Base-by-base conservation (phyloP, 129 eudicot species). In the Ambrosia trifida region DNA sequence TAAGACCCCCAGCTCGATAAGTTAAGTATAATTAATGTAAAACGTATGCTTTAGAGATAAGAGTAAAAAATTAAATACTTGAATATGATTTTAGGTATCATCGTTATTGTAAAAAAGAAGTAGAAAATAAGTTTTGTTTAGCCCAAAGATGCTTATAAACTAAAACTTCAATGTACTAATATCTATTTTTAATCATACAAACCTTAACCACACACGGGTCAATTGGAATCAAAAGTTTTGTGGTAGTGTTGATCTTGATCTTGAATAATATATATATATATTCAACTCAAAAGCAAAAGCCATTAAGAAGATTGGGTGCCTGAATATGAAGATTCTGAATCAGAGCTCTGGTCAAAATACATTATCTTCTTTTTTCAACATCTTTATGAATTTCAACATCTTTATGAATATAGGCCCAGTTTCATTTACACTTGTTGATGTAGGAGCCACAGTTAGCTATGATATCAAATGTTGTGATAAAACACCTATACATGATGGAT, bases 401-500 rank as follows among this genome's bases (percentile, higher is more conserved):
- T 64, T 74, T 65, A 65, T 28, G 20, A 73, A 73, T n/a, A n/a
- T 52, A 10, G 7, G 43, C 17, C 14, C 64, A 47, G 30, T 46
- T 68, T 45, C 51, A 32, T 44, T 76, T 69, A n/a, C 60, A 76
- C 14, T 59, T 76, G 80, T 45, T 32, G 6, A 46, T 35, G 75
- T 68, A 59, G 70, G 76, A 59, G 76, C 81, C 76, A 76, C 64
- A 60, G 46, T 59, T 45, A 56, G 36, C 57, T 76, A 68, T 68
- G 64, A 58, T 30, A 12, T 58, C 4, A 58, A 30, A 58, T 58
- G 38, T 28, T 31, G 64, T 40, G 1, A 58, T 13, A 58, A 30
- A 4, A 7, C 64, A 58, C 13, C 14, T n/a, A 33, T 12, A 2
- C n/a, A 7, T 10, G 56, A 14, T 4, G 81, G 81, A 58, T 59